Percentiles rank a stretch among this genome's conserved stretches.
These are phyloP conservation scores for Tritrichomonas foetus DNA, from an alignment of 208 protist species.

Conservation along the genomic window DNA sequence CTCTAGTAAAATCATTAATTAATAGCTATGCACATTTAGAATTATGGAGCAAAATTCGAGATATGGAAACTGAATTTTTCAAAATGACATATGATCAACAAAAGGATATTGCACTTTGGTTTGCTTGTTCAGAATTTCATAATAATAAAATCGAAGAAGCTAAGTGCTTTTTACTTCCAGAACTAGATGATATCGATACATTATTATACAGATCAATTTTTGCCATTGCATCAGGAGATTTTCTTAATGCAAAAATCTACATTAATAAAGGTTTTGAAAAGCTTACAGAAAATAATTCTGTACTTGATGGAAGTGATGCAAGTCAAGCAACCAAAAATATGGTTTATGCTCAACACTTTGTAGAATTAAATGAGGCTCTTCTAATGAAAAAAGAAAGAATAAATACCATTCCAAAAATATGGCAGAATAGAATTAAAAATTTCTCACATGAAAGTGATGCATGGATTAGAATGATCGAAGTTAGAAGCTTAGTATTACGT, in stretches of 20 bases:
- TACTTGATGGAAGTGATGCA: background rate
- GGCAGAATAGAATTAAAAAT: background rate
- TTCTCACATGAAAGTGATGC: conserved; percentile 19
- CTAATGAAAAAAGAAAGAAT: too few species aligned
- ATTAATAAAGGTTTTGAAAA: background rate
- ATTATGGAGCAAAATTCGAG: background rate
- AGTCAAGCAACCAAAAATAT: background rate
- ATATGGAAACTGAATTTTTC: background rate
- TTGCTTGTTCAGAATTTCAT: background rate
- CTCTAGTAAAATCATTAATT: background rate
- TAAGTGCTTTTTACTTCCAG: background rate
- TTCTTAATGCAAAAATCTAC: background rate
- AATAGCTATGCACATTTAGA: background rate
- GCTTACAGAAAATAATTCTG: background rate
- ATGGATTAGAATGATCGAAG: background rate
- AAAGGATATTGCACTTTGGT: background rate
- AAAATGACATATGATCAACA: background rate
- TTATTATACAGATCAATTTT: background rate
- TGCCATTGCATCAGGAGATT: background rate
- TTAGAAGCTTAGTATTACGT: background rate
- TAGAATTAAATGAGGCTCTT: background rate
- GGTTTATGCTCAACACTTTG: background rate
- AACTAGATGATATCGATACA: background rate
- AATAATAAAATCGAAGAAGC: background rate
- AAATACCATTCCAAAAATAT: background rate